These are phyloP conservation scores for Solanum rostratum DNA, from an alignment of 257 asterid species.

Conservation along the genomic window DNA sequence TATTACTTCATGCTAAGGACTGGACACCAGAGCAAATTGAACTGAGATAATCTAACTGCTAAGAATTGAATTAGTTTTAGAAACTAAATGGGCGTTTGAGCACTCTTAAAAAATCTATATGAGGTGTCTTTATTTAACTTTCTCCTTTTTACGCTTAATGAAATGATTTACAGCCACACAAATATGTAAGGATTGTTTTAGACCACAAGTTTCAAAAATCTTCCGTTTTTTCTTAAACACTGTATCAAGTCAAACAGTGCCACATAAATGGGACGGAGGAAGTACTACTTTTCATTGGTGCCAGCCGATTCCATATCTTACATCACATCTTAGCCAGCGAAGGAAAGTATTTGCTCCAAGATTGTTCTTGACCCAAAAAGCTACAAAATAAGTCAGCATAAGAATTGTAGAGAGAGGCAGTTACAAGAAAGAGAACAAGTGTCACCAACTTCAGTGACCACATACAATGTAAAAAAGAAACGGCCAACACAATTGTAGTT, in stretches of 20 bases:
- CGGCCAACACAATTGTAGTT: not conserved
- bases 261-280: too few species aligned
- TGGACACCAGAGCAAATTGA: not conserved
- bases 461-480: not conserved
- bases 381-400: not conserved
- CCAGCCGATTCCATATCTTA: not conserved
- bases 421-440: not conserved
- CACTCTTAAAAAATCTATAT: not conserved
- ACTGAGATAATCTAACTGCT: not conserved
- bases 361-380: not conserved
- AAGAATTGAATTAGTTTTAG: not conserved
- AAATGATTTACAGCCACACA: too few species aligned
- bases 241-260: too few species aligned
- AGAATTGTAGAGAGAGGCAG: not conserved
- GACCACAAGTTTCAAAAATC: too few species aligned
- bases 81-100: not conserved
- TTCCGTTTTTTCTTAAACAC: too few species aligned
- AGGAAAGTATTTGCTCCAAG: not conserved
- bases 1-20: not conserved
- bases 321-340: not conserved
- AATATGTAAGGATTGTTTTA: too few species aligned
- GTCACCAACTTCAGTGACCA: not conserved
- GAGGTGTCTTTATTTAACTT: not conserved
- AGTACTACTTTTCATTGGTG: not conserved
- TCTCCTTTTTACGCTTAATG: too few species aligned